Evolutionary conservation across 768 basidiomycete species (phyloP), one percentile per base, ranked within the genome.

Genomic region (Hydnomerulius pinastri): DNA sequence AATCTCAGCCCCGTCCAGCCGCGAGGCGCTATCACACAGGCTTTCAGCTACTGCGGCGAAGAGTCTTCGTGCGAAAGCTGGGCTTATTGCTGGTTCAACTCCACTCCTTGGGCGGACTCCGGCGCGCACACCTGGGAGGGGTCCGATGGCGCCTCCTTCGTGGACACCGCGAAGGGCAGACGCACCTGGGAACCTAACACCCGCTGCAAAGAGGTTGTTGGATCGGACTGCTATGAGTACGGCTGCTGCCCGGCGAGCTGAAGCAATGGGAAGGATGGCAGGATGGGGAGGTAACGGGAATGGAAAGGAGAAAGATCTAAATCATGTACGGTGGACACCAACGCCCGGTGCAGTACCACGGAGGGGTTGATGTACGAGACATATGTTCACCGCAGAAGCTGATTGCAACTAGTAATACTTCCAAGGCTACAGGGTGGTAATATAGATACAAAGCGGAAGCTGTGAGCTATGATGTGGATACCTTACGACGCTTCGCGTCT

Each of bases 1-100:
- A 30, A 80, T 99, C 48, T 78, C 85, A 1, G 82, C 82, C 20
- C 86, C 88, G 1, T 81, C 87, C n/a, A 74, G 79, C 23, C 80
- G 97, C 33, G 97, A 99, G 65, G 74, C 76, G 28, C 70, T 98
- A 25, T 92, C 90, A 2, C 84, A 88, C 56, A 87, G 76, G 66
- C 77, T 99, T 30, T 92, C 92, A 1, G 85, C 77, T 52, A 85
- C 79, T 46, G 97, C 97, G 2, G 78, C 88, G 29, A 88, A 83
- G 70, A 88, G 85, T 52, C 76, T 98, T 57, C 81, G 90, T 20
- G 79, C 80, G 15, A 92, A 91, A 61, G 91, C 90, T 12, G 80
- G 78, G 20, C 67, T 90, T 53, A 61, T 87, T 56, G 77, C 77
- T 40, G 68, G 72, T 43, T 64, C 71, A 24, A 59, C 61, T 17